Conservation (phyloP, 768 basidiomycete genomes). For the Leccinum uliginosum region DNA sequence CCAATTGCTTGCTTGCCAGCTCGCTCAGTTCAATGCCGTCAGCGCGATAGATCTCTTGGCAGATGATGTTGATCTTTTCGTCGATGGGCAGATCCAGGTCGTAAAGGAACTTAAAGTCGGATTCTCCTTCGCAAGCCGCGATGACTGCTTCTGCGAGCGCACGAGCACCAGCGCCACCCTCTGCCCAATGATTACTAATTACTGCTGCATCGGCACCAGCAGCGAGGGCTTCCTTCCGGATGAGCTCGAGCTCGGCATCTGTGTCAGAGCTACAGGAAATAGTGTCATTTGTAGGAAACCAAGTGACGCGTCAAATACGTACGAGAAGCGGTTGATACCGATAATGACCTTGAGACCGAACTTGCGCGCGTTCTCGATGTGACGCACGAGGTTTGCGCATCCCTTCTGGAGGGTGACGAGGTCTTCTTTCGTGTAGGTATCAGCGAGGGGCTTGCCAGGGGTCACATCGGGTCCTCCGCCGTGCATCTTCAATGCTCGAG, state of each 20-base stretch:
- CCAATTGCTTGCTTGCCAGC: conserved; percentile 78
- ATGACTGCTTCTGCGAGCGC: conserved; percentile 92
- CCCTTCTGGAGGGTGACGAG: conserved; percentile 86
- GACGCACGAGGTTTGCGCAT: conserved; percentile 87
- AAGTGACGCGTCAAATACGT: conserved; percentile 32
- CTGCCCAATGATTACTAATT: conserved; percentile 96
- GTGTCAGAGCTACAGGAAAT: conserved; percentile 68
- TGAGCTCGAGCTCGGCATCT: conserved; percentile 79
- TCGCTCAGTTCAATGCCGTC: conserved; percentile 87
- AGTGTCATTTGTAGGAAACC: neutral
- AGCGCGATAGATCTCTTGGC: conserved; percentile 90
- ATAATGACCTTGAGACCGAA: conserved; percentile 96
- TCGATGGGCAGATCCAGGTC: conserved; percentile 78
- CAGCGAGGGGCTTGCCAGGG: conserved; percentile 90
- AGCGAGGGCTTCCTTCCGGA: conserved; percentile 72
- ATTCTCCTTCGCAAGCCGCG: conserved; percentile 74
- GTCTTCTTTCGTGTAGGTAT: conserved; percentile 92
- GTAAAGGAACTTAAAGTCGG: conserved; percentile 91
- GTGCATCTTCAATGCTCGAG: conserved; percentile 98
- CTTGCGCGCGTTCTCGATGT: conserved; percentile 93
- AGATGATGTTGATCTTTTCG: conserved; percentile 85
- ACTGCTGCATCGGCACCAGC: conserved; percentile 94
- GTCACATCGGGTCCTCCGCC: conserved; percentile 96
- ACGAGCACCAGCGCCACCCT: conserved; percentile 88
- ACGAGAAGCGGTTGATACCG: conserved; percentile 94